Evolutionary conservation across 2,329 filamentous ascomycete genomes (phyloP).

Genomic region (Fusarium mexicanum): DNA sequence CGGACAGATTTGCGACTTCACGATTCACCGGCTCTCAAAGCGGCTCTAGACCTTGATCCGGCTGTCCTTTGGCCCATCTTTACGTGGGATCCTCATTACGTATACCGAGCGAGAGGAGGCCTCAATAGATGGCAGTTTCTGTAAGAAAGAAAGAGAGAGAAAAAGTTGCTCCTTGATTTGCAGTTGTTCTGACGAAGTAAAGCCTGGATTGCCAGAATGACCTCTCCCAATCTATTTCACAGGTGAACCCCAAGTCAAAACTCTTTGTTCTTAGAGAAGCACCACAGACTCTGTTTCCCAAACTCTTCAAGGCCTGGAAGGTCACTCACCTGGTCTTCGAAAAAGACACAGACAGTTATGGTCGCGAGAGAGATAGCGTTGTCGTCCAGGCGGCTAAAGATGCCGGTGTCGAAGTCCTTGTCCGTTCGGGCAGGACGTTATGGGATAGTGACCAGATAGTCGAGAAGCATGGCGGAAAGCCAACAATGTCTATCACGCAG

Average conservation of each 20-base stretch:
- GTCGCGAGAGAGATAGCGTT: slow-evolving; percentile 67
- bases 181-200: slow-evolving; percentile 1
- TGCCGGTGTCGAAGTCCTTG: slow-evolving; percentile 75
- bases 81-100: slow-evolving; percentile 85
- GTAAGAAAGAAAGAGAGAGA: slow-evolving; percentile 45
- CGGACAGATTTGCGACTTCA: slow-evolving; percentile 81
- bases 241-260: slow-evolving; percentile 75
- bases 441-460: slow-evolving; percentile 80
- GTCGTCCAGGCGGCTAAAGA: slow-evolving; percentile 68
- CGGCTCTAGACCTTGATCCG: slow-evolving; percentile 75
- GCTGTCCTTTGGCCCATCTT: slow-evolving; percentile 78
- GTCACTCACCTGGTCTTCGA: slow-evolving; percentile 83
- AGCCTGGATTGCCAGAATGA: slow-evolving; percentile 79
- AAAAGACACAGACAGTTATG: slow-evolving; percentile 81
- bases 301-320: slow-evolving; percentile 77
- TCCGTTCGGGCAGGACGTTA: slow-evolving; percentile 71
- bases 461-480: slow-evolving; percentile 70
- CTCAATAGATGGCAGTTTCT: slow-evolving; percentile 80
- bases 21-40: slow-evolving; percentile 78
- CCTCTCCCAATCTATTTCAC: slow-evolving; percentile 72
- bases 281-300: slow-evolving; percentile 75
- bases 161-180: not conserved
- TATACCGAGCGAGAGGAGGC: slow-evolving; percentile 75
- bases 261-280: slow-evolving; percentile 78
- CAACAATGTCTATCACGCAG: slow-evolving; percentile 78